Evolutionary conservation across 164 flowering plant species (phyloP), one percentile per base, ranked within the genome.

Genomic region (Platanus orientalis): DNA sequence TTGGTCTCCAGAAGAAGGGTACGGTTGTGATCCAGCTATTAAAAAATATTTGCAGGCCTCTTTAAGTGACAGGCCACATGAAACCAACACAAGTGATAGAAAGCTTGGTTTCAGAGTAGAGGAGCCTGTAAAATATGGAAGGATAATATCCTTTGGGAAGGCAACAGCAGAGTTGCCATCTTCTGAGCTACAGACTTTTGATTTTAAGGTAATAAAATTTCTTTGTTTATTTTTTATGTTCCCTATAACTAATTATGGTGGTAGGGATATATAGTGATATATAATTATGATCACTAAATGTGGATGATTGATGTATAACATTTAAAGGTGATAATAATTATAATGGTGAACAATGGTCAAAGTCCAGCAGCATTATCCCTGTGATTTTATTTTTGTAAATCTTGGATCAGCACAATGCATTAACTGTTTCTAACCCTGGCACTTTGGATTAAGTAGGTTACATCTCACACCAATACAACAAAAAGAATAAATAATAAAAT

Each of bases 101-200:
- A 62, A 54, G 48, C 59, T 44, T 29, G 74, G 53, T 17, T 72
- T 82, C 56, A 72, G 27, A 57, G 63, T 70, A 39, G 69, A 77
- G 59, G 81, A 79, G 16, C 47, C 69, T 0, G 67, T 71, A 2
- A 77, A 77, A 39, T 89, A 77, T 71, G 96, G 96, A 69, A 80
- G 96, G 72, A 72, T 87, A 9, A 76, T 87, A 28, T 81, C 96
- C 20, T 89, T 89, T 48, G 89, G 93, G 29, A 87, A 81, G 76
- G 71, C 28, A 25, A 72, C 84, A 23, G 78, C 89, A 12, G 61
- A 78, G 29, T 55, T 79, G 47, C 82, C 76, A 58, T 84, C 86
- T 51, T 79, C 91, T 2, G 73, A 79, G 70, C 66, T 86, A 36
- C 60, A 67, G 42, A n/a, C 23, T 25, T 54, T 70, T 61, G 70